Conservation (phyloP, 2,329 filamentous ascomycete species). For the Trichoderma sp. region DNA sequence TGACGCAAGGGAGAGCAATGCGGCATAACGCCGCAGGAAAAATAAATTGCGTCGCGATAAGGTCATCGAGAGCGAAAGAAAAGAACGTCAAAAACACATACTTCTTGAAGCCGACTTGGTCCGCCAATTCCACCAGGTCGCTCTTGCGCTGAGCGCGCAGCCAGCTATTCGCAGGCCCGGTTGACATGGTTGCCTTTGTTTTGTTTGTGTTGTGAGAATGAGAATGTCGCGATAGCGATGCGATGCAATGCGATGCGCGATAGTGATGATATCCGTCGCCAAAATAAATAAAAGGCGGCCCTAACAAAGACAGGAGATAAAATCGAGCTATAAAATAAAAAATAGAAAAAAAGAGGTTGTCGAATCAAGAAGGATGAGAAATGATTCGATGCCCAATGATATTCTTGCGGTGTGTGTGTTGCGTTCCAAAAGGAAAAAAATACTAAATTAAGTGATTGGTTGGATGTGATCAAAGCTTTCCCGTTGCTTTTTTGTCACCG, state of each 20-base stretch:
- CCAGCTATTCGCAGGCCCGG: conserved; percentile 60
- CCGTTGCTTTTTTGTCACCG: background rate
- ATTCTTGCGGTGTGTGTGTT: conserved; percentile 17
- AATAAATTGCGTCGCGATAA: background rate
- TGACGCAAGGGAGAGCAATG: conserved; percentile 16
- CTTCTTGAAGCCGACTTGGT: conserved; percentile 70
- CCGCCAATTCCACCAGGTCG: conserved; percentile 74
- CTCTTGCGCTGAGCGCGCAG: conserved; percentile 80
- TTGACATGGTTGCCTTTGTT: conserved; percentile 27
- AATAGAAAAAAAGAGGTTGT: background rate
- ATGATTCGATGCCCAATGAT: conserved; percentile 11
- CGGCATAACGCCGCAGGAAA: background rate
- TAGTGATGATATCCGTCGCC: background rate
- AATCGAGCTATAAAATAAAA: background rate
- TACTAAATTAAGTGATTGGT: conserved; percentile 5
- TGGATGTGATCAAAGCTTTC: background rate
- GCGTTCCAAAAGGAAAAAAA: background rate
- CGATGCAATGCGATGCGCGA: background rate
- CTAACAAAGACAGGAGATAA: background rate
- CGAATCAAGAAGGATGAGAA: conserved; percentile 3
- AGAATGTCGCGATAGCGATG: background rate
- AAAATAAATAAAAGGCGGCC: background rate
- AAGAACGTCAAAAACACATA: conserved; percentile 49
- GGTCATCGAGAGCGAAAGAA: background rate
- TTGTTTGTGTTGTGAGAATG: background rate